Evolutionary conservation across 2,329 filamentous ascomycete species (phyloP), one percentile per base, ranked within the genome.

Genomic region (Aspergillus brasiliensis): DNA sequence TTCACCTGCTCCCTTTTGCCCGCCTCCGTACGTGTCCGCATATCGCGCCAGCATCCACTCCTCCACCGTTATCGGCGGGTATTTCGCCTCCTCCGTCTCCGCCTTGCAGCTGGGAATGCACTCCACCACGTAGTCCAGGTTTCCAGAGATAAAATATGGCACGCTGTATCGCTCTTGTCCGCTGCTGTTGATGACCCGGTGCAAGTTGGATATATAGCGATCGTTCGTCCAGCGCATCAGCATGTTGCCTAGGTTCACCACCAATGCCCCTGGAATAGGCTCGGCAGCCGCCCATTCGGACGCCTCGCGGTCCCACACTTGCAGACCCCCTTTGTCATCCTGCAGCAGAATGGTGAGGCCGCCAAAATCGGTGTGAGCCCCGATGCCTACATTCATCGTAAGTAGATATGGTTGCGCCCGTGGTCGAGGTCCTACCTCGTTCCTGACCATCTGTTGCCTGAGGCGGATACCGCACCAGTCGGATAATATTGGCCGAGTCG

Each of bases 311-410:
- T 71, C 62, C 67, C 67, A 68, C 1, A 73, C 69, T 31, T 74
- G 67, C 3, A 74, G 56, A 1, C 72, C 71, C 10, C 68, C 68
- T 2, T 62, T 64, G 10, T 60, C 51, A 51, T 72, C 71, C 47
- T 74, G 71, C 2, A 73, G 63, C 5, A 75, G 69, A 8, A 75
- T 67, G 3, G 71, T 75, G 25, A 74, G 66, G n/a, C 65, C 70
- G 7, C 71, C 71, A 21, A 74, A 75, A 57, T 75, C 71, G 1
- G 68, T 71, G 44, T 75, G 73, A 0, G 71, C 73, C 8, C 73
- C 72, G 48, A 71, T 69, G 3, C 69, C 69, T 66, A 31, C 1
- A 3, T 23, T 17, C 15, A 23, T 19, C 8, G 21, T 60, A 15
- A 57, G 27, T 38, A 37, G n/a, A 17, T 3, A 10, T 19, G 13